Evolutionary conservation across 148 eudicot species (phyloP), one percentile per base, ranked within the genome.

Genomic region (Agrostemma githago): DNA sequence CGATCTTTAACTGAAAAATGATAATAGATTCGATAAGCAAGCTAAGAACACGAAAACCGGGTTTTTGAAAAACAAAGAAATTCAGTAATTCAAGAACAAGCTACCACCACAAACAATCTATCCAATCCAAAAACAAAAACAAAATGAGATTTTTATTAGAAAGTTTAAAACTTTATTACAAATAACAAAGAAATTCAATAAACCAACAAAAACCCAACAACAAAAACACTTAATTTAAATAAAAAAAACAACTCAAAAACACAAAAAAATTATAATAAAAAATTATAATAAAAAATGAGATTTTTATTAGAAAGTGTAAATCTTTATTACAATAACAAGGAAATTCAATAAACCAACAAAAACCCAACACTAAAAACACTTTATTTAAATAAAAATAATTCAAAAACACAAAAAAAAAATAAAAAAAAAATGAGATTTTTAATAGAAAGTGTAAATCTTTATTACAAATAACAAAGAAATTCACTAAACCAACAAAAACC

Each of bases 11-110:
- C 34, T 26, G 34, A 26, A 26, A 26, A 26, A 26, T 26, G 34
- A 26, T 26, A 26, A 1, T 26, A 26, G 34, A 26, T 26, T 26
- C 34, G 34, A 26, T 26, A 26, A 26, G 1, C 34, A 26, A 26
- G 34, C 34, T 26, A 26, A 26, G 34, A 26, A 26, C 34, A 26
- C 34, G 34, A 26, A 26, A 26, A 26, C 34, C 34, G 34, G 34
- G 34, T 16, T 57, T 46, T 79, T 48, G 34, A 26, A 26, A 26
- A 65, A 69, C 64, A n/a, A n/a, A n/a, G n/a, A n/a, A n/a, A n/a
- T n/a, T n/a, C n/a, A n/a, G n/a, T n/a, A n/a, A n/a, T n/a, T n/a
- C n/a, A n/a, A n/a, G n/a, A n/a, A n/a, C n/a, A n/a, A n/a, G n/a
- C n/a, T n/a, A n/a, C n/a, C n/a, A n/a, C n/a, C n/a, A n/a, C n/a